phyloP scores from a whole-genome alignment of 306 rosid species.

The Cucumis melo region DNA sequence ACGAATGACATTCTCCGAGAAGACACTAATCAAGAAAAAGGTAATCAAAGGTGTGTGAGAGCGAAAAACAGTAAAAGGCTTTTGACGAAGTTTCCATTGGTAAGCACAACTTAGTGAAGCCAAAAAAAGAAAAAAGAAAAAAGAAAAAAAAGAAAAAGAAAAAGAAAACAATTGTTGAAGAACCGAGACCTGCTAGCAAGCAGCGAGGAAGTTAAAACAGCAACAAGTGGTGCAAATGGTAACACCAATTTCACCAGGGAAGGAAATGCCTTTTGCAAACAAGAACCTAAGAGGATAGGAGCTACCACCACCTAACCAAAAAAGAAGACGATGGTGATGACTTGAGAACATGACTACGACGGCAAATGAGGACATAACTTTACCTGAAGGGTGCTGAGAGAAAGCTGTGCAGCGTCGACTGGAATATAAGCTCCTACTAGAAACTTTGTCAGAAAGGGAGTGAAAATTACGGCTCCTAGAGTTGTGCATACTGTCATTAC shows the following conservation, averaged over 20 bases:
- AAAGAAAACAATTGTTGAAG: background rate
- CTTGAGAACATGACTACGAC: background rate
- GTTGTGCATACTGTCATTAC: slow-evolving; percentile 37
- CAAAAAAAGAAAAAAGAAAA: too few species aligned
- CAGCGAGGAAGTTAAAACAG: slow-evolving; percentile 27
- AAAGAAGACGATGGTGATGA: background rate
- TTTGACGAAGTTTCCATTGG: background rate
- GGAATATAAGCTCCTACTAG: slow-evolving; percentile 28
- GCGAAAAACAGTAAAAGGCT: background rate
- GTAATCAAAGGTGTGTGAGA: background rate
- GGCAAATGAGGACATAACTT: background rate
- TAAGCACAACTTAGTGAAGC: background rate
- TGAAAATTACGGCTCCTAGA: slow-evolving; percentile 25
- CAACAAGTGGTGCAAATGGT: slow-evolving; percentile 31
- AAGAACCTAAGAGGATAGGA: slow-evolving; percentile 29
- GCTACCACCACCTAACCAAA: slow-evolving; percentile 26
- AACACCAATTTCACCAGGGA: slow-evolving; percentile 10
- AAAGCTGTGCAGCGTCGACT: slow-evolving; percentile 24
- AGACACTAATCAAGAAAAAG: slow-evolving; percentile 18
- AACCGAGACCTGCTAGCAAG: slow-evolving; percentile 31
- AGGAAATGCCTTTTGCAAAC: slow-evolving; percentile 23
- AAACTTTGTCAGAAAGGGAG: slow-evolving; percentile 26
- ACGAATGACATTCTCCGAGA: slow-evolving; percentile 24
- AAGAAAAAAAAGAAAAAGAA: too few species aligned
- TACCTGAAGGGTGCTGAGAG: slow-evolving; percentile 35